Base-by-base conservation (phyloP, 2,329 filamentous ascomycete genomes). In the Ophiostoma fasciatum region DNA sequence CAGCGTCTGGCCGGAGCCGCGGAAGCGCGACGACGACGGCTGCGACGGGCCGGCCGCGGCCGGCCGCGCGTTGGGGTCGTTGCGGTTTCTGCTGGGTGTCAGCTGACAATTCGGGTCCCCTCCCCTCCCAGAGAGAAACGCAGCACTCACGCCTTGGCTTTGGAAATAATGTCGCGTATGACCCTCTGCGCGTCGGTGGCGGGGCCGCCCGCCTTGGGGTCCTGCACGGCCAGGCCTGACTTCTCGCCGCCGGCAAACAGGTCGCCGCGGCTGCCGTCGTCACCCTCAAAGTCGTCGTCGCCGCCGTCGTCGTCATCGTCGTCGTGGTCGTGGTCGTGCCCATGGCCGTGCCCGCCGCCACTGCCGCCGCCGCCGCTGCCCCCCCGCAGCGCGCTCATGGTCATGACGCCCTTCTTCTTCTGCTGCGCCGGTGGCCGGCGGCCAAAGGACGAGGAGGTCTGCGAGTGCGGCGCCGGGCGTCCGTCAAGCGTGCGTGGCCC, bases 221-320 rank as follows among this genome's bases (percentile, higher is more conserved):
- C 75, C 49, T 79, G 74, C 18, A 80, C 70, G 17, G 75, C 76
- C 31, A 80, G 55, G 0, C 72, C 76, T 21, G 82, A 88, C 65
- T 90, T 90, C 59, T 88, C 83, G 23, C 83, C 83, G 35, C 83
- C 83, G 15, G 83, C 78, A 55, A 87, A 90, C 43, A 87, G 61
- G 50, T 90, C 81, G 42, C 74, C 62, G 7, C 65, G 64, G 19
- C 66, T 64, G 43, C 74, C 67, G 25, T 71, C 63, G 20, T 76
- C 70, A 2, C 77, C 64, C 2, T 67, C 61, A 2, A 66, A 62
- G 18, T 66, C 60, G 7, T 67, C 62, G n/a, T 71, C 62, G 13
- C 75, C 68, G 4, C 70, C 66, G n/a, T 74, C 69, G 14, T 71
- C 63, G 20, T 68, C 65, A 36, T 76, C 62, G 33, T 70, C 63